Percentiles rank a stretch among this genome's conserved stretches.
These are phyloP conservation scores for Dactylella cylindrospora DNA, from an alignment of 2,329 filamentous ascomycete genomes.

Conservation along the genomic window DNA sequence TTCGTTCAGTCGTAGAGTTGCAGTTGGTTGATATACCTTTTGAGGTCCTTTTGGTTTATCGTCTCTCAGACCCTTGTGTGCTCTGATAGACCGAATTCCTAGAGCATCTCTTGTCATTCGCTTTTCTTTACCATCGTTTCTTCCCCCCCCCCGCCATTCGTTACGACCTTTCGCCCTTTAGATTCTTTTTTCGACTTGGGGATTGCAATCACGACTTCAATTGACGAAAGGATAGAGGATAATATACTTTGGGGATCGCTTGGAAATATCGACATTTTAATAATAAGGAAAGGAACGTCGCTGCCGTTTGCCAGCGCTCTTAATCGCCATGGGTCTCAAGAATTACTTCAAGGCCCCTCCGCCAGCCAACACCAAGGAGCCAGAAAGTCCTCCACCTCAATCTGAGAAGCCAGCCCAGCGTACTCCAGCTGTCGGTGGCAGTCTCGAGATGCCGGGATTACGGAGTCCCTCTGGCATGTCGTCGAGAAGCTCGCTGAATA, in stretches of 20 bases:
- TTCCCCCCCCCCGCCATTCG: slow-evolving; percentile 48
- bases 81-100: slow-evolving; percentile 16
- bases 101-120: slow-evolving; percentile 39
- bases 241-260: slow-evolving; percentile 43
- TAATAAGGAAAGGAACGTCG: slow-evolving; percentile 12
- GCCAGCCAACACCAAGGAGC: slow-evolving; percentile 55
- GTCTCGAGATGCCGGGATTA: slow-evolving; percentile 41
- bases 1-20: slow-evolving; percentile 44
- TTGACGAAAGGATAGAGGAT: slow-evolving; percentile 23
- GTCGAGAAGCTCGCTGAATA: slow-evolving; percentile 42
- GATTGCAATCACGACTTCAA: slow-evolving; percentile 16
- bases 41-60: slow-evolving; percentile 40
- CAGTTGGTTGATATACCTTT: slow-evolving; percentile 46
- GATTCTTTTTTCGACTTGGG: slow-evolving; percentile 1
- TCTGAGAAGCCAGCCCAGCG: slow-evolving; percentile 35
- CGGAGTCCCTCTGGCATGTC: slow-evolving; percentile 37
- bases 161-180: slow-evolving; percentile 39
- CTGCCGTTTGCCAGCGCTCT: not conserved
- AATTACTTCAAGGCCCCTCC: slow-evolving; percentile 63
- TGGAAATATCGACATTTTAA: slow-evolving; percentile 9
- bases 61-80: slow-evolving; percentile 14
- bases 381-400: slow-evolving; percentile 35
- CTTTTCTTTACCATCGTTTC: slow-evolving; percentile 18
- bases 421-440: slow-evolving; percentile 45
- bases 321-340: slow-evolving; percentile 62